Evolutionary conservation across 2,329 filamentous ascomycete genomes (phyloP).

Genomic region (Corynespora cassiicola): DNA sequence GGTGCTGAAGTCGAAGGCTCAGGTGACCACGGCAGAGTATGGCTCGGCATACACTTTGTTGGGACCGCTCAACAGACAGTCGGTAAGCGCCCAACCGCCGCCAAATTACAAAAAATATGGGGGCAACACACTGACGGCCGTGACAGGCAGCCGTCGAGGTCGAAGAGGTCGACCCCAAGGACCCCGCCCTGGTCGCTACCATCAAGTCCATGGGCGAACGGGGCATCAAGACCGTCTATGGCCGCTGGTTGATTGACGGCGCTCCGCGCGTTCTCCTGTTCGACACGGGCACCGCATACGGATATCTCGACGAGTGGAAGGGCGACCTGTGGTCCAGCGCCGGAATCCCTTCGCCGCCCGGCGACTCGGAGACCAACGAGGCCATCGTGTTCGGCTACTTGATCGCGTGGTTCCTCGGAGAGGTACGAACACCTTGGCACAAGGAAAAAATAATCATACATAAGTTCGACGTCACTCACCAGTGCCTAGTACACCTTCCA

Average conservation of each 20-base stretch:
- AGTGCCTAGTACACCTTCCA: slow-evolving; percentile 81
- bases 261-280: slow-evolving; percentile 93
- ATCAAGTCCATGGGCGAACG: slow-evolving; percentile 93
- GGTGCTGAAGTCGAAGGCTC: slow-evolving; percentile 97
- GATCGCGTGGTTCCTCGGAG: slow-evolving; percentile 96
- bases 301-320: slow-evolving; percentile 95
- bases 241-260: slow-evolving; percentile 96
- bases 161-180: slow-evolving; percentile 86
- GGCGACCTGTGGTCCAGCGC: slow-evolving; percentile 91
- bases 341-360: slow-evolving; percentile 90
- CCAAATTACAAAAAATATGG: background rate
- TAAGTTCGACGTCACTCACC: slow-evolving; percentile 18
- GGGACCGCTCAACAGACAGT: slow-evolving; percentile 89
- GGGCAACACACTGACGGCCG: slow-evolving; percentile 25
- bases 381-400: slow-evolving; percentile 97
- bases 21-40: slow-evolving; percentile 98
- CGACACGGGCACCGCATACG: slow-evolving; percentile 91
- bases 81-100: slow-evolving; percentile 63
- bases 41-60: slow-evolving; percentile 95
- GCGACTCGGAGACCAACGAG: slow-evolving; percentile 95
- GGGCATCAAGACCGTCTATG: slow-evolving; percentile 88
- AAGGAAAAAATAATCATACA: slow-evolving; percentile 14
- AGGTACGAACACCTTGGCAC: no score
- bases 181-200: slow-evolving; percentile 78
- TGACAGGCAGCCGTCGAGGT: slow-evolving; percentile 92